Evolutionary conservation across 2,329 filamentous ascomycete genomes (phyloP).

Genomic region (Xylariaceae sp.): DNA sequence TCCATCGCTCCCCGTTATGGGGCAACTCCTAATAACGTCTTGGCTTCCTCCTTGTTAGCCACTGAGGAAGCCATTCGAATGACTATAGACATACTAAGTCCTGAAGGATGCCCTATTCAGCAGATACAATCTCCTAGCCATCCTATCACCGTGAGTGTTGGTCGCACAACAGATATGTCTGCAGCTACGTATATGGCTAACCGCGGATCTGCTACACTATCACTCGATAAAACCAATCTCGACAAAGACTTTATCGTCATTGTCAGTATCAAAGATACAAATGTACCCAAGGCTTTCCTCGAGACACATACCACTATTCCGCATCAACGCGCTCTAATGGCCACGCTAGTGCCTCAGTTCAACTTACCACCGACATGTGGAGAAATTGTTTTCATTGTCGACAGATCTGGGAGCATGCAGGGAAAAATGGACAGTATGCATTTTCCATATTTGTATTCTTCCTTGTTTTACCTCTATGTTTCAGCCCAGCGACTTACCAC

Average conservation of each 20-base stretch:
- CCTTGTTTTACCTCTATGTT: not conserved
- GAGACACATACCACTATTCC: slow-evolving; percentile 22
- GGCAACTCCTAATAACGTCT: not conserved
- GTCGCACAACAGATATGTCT: slow-evolving; percentile 24
- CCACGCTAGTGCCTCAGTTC: slow-evolving; percentile 24
- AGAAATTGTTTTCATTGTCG: slow-evolving; percentile 27
- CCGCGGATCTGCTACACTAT: slow-evolving; percentile 20
- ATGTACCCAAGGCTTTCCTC: slow-evolving; percentile 19
- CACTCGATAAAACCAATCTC: slow-evolving; percentile 6
- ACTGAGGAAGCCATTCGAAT: slow-evolving; percentile 11
- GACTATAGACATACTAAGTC: slow-evolving; percentile 19
- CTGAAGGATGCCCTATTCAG: slow-evolving; percentile 17
- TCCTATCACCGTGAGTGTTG: slow-evolving; percentile 17
- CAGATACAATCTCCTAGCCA: slow-evolving; percentile 25
- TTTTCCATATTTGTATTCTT: not conserved
- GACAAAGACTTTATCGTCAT: slow-evolving; percentile 25
- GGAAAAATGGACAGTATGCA: slow-evolving; percentile 16
- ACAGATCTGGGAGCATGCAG: slow-evolving; percentile 22
- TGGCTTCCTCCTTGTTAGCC: not conserved
- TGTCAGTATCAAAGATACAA: slow-evolving; percentile 10
- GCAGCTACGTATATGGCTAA: slow-evolving; percentile 6
- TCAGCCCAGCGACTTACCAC: not conserved
- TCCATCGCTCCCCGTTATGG: slow-evolving; percentile 26
- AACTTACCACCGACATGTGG: slow-evolving; percentile 9
- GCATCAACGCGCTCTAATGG: slow-evolving; percentile 23